phyloP scores from a whole-genome alignment of 2,329 filamentous ascomycete genomes.

The Chaetomiaceae sp. region DNA sequence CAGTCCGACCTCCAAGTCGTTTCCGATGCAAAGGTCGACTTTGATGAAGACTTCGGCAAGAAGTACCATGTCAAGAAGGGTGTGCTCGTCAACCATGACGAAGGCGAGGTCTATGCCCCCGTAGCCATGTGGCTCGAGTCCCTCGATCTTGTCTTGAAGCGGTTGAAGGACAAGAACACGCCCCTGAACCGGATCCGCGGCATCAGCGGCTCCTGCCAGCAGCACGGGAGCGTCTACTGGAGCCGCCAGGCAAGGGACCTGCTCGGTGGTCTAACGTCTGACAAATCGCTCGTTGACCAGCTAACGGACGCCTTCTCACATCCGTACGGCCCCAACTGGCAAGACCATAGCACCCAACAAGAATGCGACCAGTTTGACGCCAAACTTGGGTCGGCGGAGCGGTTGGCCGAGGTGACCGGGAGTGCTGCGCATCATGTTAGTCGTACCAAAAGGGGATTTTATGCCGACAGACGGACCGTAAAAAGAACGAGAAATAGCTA shows the following conservation, averaged over 20 bases:
- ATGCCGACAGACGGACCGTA: too few species aligned
- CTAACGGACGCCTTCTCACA: constrained; percentile 71
- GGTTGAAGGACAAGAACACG: constrained; percentile 64
- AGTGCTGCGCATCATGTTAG: constrained; percentile 91
- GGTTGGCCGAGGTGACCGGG: constrained; percentile 75
- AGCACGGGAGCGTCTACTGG: constrained; percentile 98
- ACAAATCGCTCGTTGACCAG: constrained; percentile 65
- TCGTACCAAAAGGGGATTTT: constrained; percentile 9
- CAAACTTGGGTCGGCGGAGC: constrained; percentile 59
- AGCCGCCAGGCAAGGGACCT: constrained; percentile 61
- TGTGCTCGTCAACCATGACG: constrained; percentile 73
- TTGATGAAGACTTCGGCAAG: constrained; percentile 72
- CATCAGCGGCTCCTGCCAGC: constrained; percentile 88
- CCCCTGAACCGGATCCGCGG: constrained; percentile 73
- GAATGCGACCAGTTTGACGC: constrained; percentile 88
- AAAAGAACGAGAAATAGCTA: not conserved
- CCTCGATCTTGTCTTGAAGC: constrained; percentile 74
- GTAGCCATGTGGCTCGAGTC: constrained; percentile 94
- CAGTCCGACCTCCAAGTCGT: constrained; percentile 75
- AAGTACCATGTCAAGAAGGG: constrained; percentile 83
- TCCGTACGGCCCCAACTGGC: constrained; percentile 92
- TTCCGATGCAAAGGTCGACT: constrained; percentile 87
- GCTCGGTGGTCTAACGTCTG: constrained; percentile 57
- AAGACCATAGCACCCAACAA: constrained; percentile 88
- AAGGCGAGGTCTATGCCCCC: constrained; percentile 87